These are phyloP conservation scores for Tricharina praecox DNA, from an alignment of 495 filamentous ascomycete species.

Conservation along the genomic window DNA sequence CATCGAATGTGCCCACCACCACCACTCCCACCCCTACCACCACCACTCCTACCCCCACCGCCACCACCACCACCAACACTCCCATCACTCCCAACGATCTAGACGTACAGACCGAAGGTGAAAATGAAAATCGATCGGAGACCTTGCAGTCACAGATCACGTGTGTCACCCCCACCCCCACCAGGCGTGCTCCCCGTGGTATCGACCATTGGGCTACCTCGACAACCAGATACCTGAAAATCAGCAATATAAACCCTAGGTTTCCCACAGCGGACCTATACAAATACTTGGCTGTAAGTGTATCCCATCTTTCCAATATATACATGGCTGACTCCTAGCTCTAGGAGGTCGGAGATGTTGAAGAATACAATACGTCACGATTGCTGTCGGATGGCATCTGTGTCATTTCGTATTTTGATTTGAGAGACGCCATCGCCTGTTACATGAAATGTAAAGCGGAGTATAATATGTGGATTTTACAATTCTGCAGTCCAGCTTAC, in stretches of 20 bases:
- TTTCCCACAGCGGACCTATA: conserved; percentile 6
- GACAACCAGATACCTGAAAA: conserved; percentile 14
- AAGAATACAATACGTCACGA: conserved; percentile 19
- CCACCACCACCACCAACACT: no score
- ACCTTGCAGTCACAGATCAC: no score
- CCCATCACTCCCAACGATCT: no score
- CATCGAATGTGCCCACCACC: no score
- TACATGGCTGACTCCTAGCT: no score
- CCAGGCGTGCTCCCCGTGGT: no score
- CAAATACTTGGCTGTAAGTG: conserved; percentile 9
- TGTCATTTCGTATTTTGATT: conserved; percentile 21
- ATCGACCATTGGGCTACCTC: conserved; percentile 8
- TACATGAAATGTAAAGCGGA: conserved; percentile 14
- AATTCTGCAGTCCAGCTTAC: conserved; percentile 22
- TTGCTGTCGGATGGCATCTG: conserved; percentile 16
- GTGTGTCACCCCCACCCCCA: no score
- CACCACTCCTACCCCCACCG: no score
- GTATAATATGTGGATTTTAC: conserved; percentile 11
- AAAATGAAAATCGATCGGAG: no score
- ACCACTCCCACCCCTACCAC: no score
- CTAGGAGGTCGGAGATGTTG: neutral
- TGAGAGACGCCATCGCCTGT: conserved; percentile 15
- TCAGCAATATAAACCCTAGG: conserved; percentile 9
- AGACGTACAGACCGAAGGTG: no score
- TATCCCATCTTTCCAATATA: no score